Base-by-base conservation (phyloP, 371 early-diverging fungal genomes). In the Mucor plumbeus region DNA sequence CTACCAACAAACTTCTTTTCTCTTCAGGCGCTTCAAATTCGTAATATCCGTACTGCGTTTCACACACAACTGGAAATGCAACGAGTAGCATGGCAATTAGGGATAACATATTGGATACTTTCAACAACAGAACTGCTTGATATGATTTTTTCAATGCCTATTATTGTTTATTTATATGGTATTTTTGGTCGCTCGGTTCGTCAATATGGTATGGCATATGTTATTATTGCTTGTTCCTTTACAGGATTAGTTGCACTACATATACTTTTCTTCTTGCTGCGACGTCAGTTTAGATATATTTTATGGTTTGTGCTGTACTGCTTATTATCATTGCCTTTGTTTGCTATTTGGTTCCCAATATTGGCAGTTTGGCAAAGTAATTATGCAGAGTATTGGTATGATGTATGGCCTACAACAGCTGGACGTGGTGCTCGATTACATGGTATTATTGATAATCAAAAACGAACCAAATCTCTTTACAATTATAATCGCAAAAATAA, bases 281-380 rank as follows among this genome's bases (percentile, higher is more conserved):
- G 80, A 21, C 71, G 78, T 4, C 82, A 81, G 34, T 81, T 81
- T 67, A 80, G 81, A 63, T 81, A 84, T 40, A 63, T 81, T 2
- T 13, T 81, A 7, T 84, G 81, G 84, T 78, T 84, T 53, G 54
- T 76, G 13, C 17, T 84, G 15, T 81, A 81, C 53, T 69, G 78
- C 17, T 38, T 77, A 2, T 56, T 78, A 26, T 69, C 77, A 1
- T 71, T 81, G 1, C 84, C 82, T 5, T 54, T 84, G 9, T 84
- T 78, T 63, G 73, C 69, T 26, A 59, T 81, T 4, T 81, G 77
- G 71, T 84, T 81, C 34, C 82, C 82, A 9, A 31, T 84, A n/a
- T 66, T 78, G 33, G 77, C 82, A 1, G 40, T 73, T 6, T 81
- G 81, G 82, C 67, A 65, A 7, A 67, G 72, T 4, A 72, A 84